Base-by-base conservation (phyloP, 306 rosid species). In the peach (Prunus persica) region DNA sequence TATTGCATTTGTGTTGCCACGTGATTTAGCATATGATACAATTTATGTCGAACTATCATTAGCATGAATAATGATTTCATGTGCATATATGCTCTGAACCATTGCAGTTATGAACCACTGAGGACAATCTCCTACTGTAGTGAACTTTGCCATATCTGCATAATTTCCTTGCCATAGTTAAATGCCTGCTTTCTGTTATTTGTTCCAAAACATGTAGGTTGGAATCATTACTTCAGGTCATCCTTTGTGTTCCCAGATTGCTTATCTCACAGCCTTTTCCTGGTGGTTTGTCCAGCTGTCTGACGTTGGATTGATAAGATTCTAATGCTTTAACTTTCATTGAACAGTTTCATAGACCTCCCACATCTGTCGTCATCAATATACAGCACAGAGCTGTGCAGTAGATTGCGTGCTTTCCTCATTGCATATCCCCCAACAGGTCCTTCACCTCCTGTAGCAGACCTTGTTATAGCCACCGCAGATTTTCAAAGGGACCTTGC, bases 321-420 rank as follows among this genome's bases (percentile, higher is more conserved):
- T 74, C 78, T 83, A 80, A 84, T 68, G 50, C 67, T 68, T 43
- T 49, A 45, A 18, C 46, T 76, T 32, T 82, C 80, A 58, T 71
- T 77, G 28, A 54, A 50, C 97, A 96, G 99, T 81, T 92, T 91
- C 80, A 76, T 96, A 82, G 99, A 96, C 87, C 96, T 96, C 25
- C 98, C 99, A 81, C 91, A 89, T 87, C 92, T 96, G 49, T 89
- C 93, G 71, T 83, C 99, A 76, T 89, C 98, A 71, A 96, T 96
- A 86, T 91, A 91, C 82, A 96, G 99, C 91, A 92, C 87, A 8
- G 99, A 96, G 77, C 93, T 96, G 56, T 84, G 91, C 88, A 84
- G 74, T 81, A 89, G 98, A 80, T 81, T 96, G 84, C 93, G 91
- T 19, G 84, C 90, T 67, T 96, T 96, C 87, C 98, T 96, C 72